Percentiles rank a stretch among this genome's conserved stretches.
These are phyloP conservation scores for Kodamaea arcana DNA, from an alignment of 1,139 yeast genomes.

Conservation along the genomic window DNA sequence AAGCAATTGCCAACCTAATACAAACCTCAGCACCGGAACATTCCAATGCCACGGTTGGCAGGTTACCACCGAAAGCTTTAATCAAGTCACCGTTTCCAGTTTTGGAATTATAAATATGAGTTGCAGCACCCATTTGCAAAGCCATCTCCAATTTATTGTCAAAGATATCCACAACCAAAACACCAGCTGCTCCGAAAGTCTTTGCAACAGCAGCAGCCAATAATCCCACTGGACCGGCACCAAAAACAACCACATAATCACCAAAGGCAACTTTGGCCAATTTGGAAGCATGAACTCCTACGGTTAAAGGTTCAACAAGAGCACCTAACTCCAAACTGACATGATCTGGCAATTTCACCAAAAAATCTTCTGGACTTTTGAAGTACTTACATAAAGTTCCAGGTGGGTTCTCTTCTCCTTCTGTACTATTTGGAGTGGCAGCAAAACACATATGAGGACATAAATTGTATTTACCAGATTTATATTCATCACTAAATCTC, in stretches of 20 bases:
- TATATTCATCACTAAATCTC: slow-evolving; percentile 67
- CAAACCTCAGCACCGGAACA: slow-evolving; percentile 74
- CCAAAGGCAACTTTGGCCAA: slow-evolving; percentile 67
- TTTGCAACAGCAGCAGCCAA: slow-evolving; percentile 74
- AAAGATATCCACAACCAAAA: slow-evolving; percentile 62
- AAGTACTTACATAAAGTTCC: slow-evolving; percentile 77
- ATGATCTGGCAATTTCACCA: slow-evolving; percentile 72
- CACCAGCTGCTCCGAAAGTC: slow-evolving; percentile 76
- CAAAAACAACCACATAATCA: slow-evolving; percentile 73
- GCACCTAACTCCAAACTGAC: slow-evolving; percentile 86
- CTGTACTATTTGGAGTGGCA: slow-evolving; percentile 62
- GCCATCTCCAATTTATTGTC: slow-evolving; percentile 61
- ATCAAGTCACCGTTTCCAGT: slow-evolving; percentile 28
- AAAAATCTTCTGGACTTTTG: slow-evolving; percentile 77
- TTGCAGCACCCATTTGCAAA: slow-evolving; percentile 51
- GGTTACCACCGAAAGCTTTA: slow-evolving; percentile 40
- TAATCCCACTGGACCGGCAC: slow-evolving; percentile 93
- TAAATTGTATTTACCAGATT: slow-evolving; percentile 71
- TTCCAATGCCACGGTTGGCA: slow-evolving; percentile 62
- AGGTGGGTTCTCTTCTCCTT: slow-evolving; percentile 42
- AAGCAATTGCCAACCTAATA: slow-evolving; percentile 57
- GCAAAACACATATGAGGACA: slow-evolving; percentile 85
- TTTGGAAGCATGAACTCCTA: slow-evolving; percentile 80
- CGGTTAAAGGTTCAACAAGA: slow-evolving; percentile 80
- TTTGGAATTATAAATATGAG: slow-evolving; percentile 58